Percentiles rank a stretch among this genome's conserved stretches.
phyloP scores from a whole-genome alignment of 2,329 filamentous ascomycete genomes.

The Metarhizium robertsii region DNA sequence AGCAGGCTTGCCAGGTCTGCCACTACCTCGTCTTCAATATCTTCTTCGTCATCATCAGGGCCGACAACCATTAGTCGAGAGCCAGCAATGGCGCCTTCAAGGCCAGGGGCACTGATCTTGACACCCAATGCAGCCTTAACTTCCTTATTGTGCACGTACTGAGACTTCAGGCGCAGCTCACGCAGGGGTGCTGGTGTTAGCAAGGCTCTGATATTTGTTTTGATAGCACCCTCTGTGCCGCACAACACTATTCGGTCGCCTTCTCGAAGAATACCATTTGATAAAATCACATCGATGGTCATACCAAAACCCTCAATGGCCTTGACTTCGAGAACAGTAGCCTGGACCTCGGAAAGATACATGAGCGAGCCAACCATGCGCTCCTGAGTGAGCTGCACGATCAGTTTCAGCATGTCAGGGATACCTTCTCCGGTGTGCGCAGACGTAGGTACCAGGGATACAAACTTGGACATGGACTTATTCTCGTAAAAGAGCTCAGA shows the following conservation, averaged over 20 bases:
- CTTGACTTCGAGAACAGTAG: slow-evolving; percentile 97
- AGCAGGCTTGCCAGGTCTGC: slow-evolving; percentile 86
- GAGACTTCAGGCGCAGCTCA: slow-evolving; percentile 88
- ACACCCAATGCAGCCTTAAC: slow-evolving; percentile 97
- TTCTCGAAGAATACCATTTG: slow-evolving; percentile 89
- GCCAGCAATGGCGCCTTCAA: slow-evolving; percentile 93
- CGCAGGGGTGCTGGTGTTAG: slow-evolving; percentile 88
- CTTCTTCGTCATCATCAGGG: slow-evolving; percentile 91
- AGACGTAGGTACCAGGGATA: slow-evolving; percentile 95
- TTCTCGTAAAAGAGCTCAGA: slow-evolving; percentile 95
- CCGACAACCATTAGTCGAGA: slow-evolving; percentile 91
- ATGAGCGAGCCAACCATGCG: slow-evolving; percentile 95
- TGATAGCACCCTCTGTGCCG: slow-evolving; percentile 92
- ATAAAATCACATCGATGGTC: slow-evolving; percentile 94
- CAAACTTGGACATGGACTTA: slow-evolving; percentile 88
- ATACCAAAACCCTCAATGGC: slow-evolving; percentile 98
- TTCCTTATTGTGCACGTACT: slow-evolving; percentile 98
- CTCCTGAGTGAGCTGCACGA: slow-evolving; percentile 86
- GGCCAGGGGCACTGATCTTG: slow-evolving; percentile 93
- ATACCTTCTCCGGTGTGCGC: slow-evolving; percentile 99
- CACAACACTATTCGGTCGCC: slow-evolving; percentile 92
- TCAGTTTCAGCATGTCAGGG: slow-evolving; percentile 95
- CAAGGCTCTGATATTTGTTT: slow-evolving; percentile 89
- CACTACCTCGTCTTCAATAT: slow-evolving; percentile 94
- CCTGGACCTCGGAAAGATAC: slow-evolving; percentile 97